Base-by-base conservation (phyloP, 164 flowering plant species). In the Nymphaea colorata region DNA sequence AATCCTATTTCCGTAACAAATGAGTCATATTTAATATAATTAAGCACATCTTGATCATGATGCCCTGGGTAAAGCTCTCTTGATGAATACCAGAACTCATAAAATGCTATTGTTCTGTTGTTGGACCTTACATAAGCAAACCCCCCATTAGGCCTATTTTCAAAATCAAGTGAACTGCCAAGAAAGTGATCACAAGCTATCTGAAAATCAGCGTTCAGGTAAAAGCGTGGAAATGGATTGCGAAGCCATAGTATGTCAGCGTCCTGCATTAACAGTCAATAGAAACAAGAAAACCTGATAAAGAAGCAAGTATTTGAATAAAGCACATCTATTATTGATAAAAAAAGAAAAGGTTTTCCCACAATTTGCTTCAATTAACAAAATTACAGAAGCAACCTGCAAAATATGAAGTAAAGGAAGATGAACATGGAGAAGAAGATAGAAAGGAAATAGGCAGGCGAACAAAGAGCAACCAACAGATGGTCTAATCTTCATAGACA, bases 191-290 rank as follows among this genome's bases (percentile, higher is more conserved):
- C 96, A 75, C 96, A 90, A 3, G 96, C 93, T 67, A 88, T 84
- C 70, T 90, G 96, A 75, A 90, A 88, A 84, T 90, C 96, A 6
- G 82, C 87, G 66, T 88, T 86, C 36, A 51, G 18, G 70, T 79
- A 65, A 71, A 90, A 88, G 55, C 61, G 85, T 8, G 84, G 85
- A 76, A 86, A 88, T 18, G 96, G 96, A 64, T 86, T 77, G 66
- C 90, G 79, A 70, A 90, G 84, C 96, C 93, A 90, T 93, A 90
- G 86, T 73, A 90, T 65, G 81, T 90, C 96, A 68, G 91, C 87
- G 81, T 90, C 96, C 96, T 90, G 87, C 67, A 70, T 57, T 11
- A 59, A 42, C 55, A 70, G 43, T 55, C 59, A 55, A 55, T 8
- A 10, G 70, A 72, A 66, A 14, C 42, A 64, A 44, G 12, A 44